Base-by-base conservation (phyloP, 148 eudicot species). In the Fagopyrum tataricum region DNA sequence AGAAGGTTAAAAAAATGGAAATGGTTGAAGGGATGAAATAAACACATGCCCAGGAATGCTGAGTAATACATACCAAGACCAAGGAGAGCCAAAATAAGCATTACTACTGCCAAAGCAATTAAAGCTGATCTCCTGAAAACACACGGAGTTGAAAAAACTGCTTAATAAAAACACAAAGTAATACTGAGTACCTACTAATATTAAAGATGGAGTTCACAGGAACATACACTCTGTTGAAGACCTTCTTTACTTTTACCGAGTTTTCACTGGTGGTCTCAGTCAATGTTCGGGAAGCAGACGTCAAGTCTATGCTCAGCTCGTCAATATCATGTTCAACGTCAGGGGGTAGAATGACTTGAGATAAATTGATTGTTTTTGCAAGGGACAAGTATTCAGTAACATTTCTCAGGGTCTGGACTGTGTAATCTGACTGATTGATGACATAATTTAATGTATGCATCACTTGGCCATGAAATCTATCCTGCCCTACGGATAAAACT, bases 361-460 rank as follows among this genome's bases (percentile, higher is more conserved):
- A 81, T 12, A 84, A 70, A 66, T 73, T 67, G 61, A 84, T 82
- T 11, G 88, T 75, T 79, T 90, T 90, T 55, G 97, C 97, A 17
- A 90, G 84, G 59, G 85, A 78, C 61, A 95, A 76, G 82, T 88
- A 92, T 52, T 82, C 87, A 2, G 99, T 92, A 70, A 95, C 94
- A 77, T 95, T 92, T 81, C 84, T 85, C 42, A 92, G 88, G 70
- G 87, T 92, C 76, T 92, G 82, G 70, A 86, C 90, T 0, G 96
- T 92, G 87, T 81, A 90, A 73, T 92, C 97, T 2, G 99, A 95
- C 78, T 92, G 99, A 78, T 87, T 90, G 14, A 95, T 93, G 23
- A 92, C 96, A 77, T 85, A 92, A 39, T 90, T 81, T 73, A 95
- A 74, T 62, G 97, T 95, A 76, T 83, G 76, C 79, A 90, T 73